Evolutionary conservation across 108 stramenopile species (phyloP).

Genomic region (Skeletonema marinoi): DNA sequence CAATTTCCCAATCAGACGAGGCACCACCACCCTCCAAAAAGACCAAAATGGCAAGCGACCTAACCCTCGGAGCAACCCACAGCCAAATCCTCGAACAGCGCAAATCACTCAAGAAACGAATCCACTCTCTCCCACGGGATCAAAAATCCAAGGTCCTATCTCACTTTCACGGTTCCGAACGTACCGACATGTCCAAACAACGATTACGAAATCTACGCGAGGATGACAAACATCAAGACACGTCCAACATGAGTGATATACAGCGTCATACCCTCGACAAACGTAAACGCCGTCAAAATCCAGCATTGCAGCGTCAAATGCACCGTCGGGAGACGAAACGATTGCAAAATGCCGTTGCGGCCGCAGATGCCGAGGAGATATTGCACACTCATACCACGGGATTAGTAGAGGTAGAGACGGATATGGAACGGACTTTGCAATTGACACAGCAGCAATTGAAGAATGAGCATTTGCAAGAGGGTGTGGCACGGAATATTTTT

Average conservation of each 20-base stretch:
- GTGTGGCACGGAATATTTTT: constrained; percentile 73
- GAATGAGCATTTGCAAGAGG: constrained; percentile 55
- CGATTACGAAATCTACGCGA: constrained; percentile 23
- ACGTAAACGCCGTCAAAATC: constrained; percentile 15
- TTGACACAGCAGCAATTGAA: constrained; percentile 71
- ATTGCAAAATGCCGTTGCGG: constrained; percentile 74
- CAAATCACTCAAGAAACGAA: constrained; percentile 7
- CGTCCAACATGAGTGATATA: background rate
- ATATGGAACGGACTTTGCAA: constrained; percentile 79
- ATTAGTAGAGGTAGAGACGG: constrained; percentile 70
- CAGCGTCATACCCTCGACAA: constrained; percentile 6
- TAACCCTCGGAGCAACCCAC: constrained; percentile 28
- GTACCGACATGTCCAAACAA: constrained; percentile 11
- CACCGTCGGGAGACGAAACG: constrained; percentile 51
- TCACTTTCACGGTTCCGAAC: constrained; percentile 26
- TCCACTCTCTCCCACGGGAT: constrained; percentile 14
- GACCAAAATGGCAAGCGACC: constrained; percentile 5
- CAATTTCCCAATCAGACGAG: background rate
- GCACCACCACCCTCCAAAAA: background rate
- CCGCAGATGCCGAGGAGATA: constrained; percentile 75
- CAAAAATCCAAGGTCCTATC: constrained; percentile 22
- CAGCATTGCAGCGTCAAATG: constrained; percentile 22
- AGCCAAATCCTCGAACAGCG: constrained; percentile 10
- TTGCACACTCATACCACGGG: constrained; percentile 70
- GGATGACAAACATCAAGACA: constrained; percentile 22